phyloP scores from a whole-genome alignment of 1,284 basidiomycete genomes.

The Xerocomus minutiporus region DNA sequence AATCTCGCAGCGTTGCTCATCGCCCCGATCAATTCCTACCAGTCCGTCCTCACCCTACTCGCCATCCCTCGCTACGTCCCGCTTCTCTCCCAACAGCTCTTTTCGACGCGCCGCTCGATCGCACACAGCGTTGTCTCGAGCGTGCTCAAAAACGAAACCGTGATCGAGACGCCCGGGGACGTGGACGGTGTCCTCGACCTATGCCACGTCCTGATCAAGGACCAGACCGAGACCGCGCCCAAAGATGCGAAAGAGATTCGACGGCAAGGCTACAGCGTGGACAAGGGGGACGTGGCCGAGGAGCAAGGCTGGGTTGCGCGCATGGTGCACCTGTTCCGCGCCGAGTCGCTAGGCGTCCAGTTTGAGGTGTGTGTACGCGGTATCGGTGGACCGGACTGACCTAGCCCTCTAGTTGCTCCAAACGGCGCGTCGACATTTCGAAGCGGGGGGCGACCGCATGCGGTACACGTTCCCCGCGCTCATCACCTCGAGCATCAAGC shows the following conservation, averaged over 20 bases:
- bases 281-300: constrained; percentile 87
- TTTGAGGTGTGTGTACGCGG: constrained; percentile 64
- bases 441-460: constrained; percentile 89
- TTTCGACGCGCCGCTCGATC: constrained; percentile 82
- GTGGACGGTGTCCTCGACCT: constrained; percentile 88
- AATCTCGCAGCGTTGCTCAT: constrained; percentile 88
- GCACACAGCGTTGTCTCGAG: constrained; percentile 89
- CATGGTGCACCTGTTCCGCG: constrained; percentile 90
- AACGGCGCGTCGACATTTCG: constrained; percentile 82
- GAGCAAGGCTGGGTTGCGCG: constrained; percentile 96
- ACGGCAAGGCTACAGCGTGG: constrained; percentile 53
- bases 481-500: constrained; percentile 85
- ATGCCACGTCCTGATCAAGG: constrained; percentile 86
- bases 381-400: background rate
- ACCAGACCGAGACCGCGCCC: constrained; percentile 69
- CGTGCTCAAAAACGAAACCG: constrained; percentile 90
- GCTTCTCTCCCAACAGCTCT: constrained; percentile 79
- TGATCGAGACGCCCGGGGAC: constrained; percentile 86
- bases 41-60: constrained; percentile 89
- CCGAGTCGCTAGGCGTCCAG: constrained; percentile 79
- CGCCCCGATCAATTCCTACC: constrained; percentile 90
- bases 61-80: constrained; percentile 86
- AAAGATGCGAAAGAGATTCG: constrained; percentile 47
- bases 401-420: constrained; percentile 63
- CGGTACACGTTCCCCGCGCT: constrained; percentile 92